Conservation (phyloP, 2,329 filamentous ascomycete genomes). For the Remersonia thermophila region DNA sequence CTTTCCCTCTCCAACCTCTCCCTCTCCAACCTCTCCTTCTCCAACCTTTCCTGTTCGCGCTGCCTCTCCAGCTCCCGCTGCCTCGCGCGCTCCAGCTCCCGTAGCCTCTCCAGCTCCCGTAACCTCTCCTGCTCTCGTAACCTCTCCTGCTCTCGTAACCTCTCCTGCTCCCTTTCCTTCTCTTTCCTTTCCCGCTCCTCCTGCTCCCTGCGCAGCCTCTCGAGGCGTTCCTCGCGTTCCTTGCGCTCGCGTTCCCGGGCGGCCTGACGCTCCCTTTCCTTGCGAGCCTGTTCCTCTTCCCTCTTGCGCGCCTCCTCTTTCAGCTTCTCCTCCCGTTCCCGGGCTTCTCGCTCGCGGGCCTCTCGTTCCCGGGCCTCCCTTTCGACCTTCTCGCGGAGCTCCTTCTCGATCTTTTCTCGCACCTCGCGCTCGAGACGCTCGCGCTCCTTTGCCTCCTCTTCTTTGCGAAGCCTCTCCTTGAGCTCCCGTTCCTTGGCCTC, state of each 20-base stretch:
- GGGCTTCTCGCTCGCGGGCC: conserved; percentile 20
- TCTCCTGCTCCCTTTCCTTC: conserved; percentile 5
- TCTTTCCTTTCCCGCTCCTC: conserved; percentile 10
- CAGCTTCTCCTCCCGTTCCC: conserved; percentile 24
- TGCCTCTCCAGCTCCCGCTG: conserved; percentile 13
- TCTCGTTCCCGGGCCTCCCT: conserved; percentile 28
- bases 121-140: conserved; percentile 17
- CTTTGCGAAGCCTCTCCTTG: conserved; percentile 22
- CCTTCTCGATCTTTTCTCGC: conserved; percentile 19
- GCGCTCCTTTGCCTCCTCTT: conserved; percentile 23
- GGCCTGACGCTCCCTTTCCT: conserved; percentile 21
- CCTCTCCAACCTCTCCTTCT: conserved; percentile 12
- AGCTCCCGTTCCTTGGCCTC: conserved; percentile 24
- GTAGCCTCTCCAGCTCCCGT: conserved; percentile 13
- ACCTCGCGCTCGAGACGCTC: conserved; percentile 22
- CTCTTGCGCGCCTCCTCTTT: conserved; percentile 16
- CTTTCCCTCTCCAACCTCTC: conserved; percentile 21
- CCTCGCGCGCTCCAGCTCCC: conserved; percentile 21
- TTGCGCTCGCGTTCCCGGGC: conserved; percentile 26
- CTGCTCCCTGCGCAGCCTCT: conserved; percentile 11
- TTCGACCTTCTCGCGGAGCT: conserved; percentile 33
- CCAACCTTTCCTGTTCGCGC: conserved; percentile 19
- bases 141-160: conserved; percentile 16
- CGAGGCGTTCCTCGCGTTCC: conserved; percentile 14
- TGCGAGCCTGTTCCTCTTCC: conserved; percentile 21